Conservation (phyloP, 2,329 filamentous ascomycete genomes). For the Emmonsiellopsis sp. region DNA sequence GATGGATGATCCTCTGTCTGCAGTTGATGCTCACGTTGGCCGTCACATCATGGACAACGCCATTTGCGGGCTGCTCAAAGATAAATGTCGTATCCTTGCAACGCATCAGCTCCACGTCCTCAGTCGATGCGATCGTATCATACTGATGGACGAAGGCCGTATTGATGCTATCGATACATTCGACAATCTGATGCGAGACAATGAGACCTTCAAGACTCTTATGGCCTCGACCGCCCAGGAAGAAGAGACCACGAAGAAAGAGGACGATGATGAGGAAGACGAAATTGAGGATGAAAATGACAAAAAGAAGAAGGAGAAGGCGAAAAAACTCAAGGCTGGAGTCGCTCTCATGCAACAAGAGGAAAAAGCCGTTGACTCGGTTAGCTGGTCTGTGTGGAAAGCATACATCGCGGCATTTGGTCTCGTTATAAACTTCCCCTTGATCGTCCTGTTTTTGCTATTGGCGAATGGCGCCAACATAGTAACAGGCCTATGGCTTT, state of each 20-base stretch:
- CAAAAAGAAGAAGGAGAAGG: constrained; percentile 31
- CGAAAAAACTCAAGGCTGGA: constrained; percentile 26
- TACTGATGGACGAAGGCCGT: constrained; percentile 82
- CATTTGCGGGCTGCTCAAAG: constrained; percentile 75
- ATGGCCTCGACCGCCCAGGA: constrained; percentile 71
- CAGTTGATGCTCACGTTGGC: constrained; percentile 49
- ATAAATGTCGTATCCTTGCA: constrained; percentile 84
- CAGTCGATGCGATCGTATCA: constrained; percentile 78
- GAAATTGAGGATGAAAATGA: constrained; percentile 37
- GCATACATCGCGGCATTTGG: constrained; percentile 68
- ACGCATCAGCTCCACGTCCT: constrained; percentile 94
- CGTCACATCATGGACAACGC: constrained; percentile 82
- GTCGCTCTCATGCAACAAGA: constrained; percentile 38
- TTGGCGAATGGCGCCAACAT: constrained; percentile 78
- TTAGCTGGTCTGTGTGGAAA: constrained; percentile 69
- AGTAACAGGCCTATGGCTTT: constrained; percentile 80
- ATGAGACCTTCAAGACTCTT: constrained; percentile 67
- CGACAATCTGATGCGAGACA: constrained; percentile 70
- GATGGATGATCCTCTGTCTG: constrained; percentile 55
- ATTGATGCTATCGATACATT: constrained; percentile 85
- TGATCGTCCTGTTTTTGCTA: constrained; percentile 55
- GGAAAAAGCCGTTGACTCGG: constrained; percentile 59
- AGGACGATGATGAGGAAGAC: constrained; percentile 41
- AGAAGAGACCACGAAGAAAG: constrained; percentile 37
- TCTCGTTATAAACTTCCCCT: constrained; percentile 52